Percentiles rank a stretch among this genome's conserved stretches.
Conservation (phyloP, 495 filamentous ascomycete species). For the Glonium stellatum region DNA sequence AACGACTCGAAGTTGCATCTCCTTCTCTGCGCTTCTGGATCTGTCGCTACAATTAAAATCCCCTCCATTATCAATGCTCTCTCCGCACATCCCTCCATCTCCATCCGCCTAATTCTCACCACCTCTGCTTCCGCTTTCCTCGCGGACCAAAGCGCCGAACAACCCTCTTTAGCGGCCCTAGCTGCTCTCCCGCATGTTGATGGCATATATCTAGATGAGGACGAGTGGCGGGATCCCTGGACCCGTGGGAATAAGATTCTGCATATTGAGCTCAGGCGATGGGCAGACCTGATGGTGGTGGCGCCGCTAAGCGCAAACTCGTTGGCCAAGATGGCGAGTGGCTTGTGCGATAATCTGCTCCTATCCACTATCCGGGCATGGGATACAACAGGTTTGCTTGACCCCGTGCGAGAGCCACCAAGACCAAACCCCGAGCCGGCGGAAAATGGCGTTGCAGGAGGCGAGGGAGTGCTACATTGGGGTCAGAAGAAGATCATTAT, state of each 20-base stretch:
- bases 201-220: slow-evolving; percentile 64
- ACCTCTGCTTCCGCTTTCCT: slow-evolving; percentile 65
- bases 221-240: slow-evolving; percentile 78
- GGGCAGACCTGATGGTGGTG: slow-evolving; percentile 75
- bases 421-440: background rate
- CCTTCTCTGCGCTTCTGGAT: slow-evolving; percentile 68
- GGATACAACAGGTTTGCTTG: slow-evolving; percentile 64
- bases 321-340: slow-evolving; percentile 66
- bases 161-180: slow-evolving; percentile 54
- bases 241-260: slow-evolving; percentile 59
- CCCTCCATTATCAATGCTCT: slow-evolving; percentile 62
- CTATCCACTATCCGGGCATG: slow-evolving; percentile 75
- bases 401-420: slow-evolving; percentile 31
- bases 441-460: no score
- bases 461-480: background rate
- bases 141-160: slow-evolving; percentile 57
- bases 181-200: slow-evolving; percentile 54
- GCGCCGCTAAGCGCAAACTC: slow-evolving; percentile 75
- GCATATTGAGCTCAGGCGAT: slow-evolving; percentile 76
- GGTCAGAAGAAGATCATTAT: background rate
- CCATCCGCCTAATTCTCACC: slow-evolving; percentile 74
- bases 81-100: slow-evolving; percentile 50
- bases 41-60: slow-evolving; percentile 86
- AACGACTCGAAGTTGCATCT: slow-evolving; percentile 66
- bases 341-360: slow-evolving; percentile 62